These are phyloP conservation scores for Asterella californica DNA, from an alignment of 225 moss, liverwort and hornwort species.

Conservation along the genomic window DNA sequence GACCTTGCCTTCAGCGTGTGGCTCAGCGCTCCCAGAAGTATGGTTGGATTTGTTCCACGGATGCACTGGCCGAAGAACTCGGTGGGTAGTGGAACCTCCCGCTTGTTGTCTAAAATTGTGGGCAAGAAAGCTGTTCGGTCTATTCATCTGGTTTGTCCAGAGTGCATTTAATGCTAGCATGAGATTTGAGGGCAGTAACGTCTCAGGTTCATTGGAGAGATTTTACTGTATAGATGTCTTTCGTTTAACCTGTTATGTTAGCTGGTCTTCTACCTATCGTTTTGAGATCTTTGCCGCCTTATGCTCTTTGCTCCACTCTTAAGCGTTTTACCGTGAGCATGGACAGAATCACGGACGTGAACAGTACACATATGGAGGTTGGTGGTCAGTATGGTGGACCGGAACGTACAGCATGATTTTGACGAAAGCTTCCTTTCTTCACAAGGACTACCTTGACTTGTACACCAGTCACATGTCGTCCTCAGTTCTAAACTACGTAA, in stretches of 20 bases:
- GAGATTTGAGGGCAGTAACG: background rate
- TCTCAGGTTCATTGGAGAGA: background rate
- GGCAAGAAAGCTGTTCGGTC: background rate
- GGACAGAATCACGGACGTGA: conserved; percentile 45
- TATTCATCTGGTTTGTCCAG: background rate
- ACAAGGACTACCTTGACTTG: conserved; percentile 75
- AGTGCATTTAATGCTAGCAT: background rate
- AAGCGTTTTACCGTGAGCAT: background rate
- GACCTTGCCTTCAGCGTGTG: conserved; percentile 82
- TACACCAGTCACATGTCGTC: conserved; percentile 75
- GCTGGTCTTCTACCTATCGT: background rate
- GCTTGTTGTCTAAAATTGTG: background rate
- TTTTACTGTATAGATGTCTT: background rate
- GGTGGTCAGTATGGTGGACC: conserved; percentile 99
- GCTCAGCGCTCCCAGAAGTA: conserved; percentile 73
- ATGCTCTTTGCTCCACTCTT: background rate
- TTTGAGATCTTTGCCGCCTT: background rate
- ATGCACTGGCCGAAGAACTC: conserved; percentile 76
- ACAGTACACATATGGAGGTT: conserved; percentile 84
- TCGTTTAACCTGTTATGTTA: background rate
- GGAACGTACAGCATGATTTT: conserved; percentile 99
- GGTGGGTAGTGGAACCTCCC: conserved; percentile 20
- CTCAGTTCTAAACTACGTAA: conserved; percentile 67
- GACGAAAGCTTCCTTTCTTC: conserved; percentile 86
- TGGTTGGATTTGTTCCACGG: conserved; percentile 95